Base-by-base conservation (phyloP, 2,329 filamentous ascomycete species). In the Phoma herbarum region DNA sequence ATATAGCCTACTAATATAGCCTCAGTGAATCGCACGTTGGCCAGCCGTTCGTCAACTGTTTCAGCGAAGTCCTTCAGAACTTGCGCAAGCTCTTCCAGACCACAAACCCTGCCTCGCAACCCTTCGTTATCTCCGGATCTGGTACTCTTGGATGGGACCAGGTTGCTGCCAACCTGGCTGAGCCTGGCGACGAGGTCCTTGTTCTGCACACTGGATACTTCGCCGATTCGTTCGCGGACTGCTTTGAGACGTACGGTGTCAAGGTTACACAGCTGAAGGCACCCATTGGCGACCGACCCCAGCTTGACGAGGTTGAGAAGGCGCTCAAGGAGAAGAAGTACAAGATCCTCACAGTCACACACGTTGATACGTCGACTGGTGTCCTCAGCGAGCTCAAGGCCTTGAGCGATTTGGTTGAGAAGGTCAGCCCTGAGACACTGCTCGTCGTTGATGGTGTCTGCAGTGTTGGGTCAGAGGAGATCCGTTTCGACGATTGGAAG, bases 161-260 rank as follows among this genome's bases (percentile, higher is more conserved):
- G 59, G 93, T 98, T 44, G 90, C 93, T n/a, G 90, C 93, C 69
- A 99, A 98, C 82, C 82, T 99, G 63, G 85, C 92, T 61, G 94
- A 99, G 82, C 85, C 88, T 49, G 93, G 91, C 60, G 95, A 99
- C 74, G 87, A 97, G 59, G 95, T 91, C 23, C 85, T 99, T 39
- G 93, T 99, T 53, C 86, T 99, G 18, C 93, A 96, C 82, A 96
- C 92, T 41, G 95, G 95, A 66, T 99, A 99, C 85, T 99, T 99
- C 75, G 93, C 91, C 67, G 93, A 98, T 77, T 93, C 90, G 58
- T 97, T 99, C 75, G 91, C 92, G 66, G 90, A 96, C 80, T 97
- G 93, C 81, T 87, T 99, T 75, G 86, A 90, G 75, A 91, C 91
- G 35, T 99, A 99, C 76, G 94, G 95, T 63, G 92, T 90, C 69